phyloP scores from a whole-genome alignment of 2,329 filamentous ascomycete genomes.

The Domatiomyces catenatus region DNA sequence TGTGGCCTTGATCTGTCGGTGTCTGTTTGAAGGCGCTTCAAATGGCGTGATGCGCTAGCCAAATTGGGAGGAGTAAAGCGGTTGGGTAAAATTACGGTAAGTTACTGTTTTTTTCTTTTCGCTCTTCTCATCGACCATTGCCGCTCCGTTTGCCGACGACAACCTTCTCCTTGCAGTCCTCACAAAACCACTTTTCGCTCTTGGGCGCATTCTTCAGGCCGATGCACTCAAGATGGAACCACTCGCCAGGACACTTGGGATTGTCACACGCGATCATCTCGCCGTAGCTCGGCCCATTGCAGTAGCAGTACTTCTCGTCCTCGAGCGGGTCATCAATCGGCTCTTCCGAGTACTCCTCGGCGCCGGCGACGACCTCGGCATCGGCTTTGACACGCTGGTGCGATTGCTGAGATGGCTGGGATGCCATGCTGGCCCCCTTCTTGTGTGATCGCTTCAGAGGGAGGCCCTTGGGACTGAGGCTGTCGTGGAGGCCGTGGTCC shows the following conservation, averaged over 20 bases:
- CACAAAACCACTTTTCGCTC: conserved; percentile 70
- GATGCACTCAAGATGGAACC: conserved; percentile 74
- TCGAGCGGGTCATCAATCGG: background rate
- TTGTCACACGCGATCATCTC: conserved; percentile 75
- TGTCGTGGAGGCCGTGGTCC: conserved; percentile 17
- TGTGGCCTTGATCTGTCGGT: too few relatives aligned
- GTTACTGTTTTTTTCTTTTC: background rate
- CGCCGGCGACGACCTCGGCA: conserved; percentile 20
- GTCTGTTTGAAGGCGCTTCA: too few relatives aligned
- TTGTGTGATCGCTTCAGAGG: conserved; percentile 24
- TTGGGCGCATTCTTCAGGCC: conserved; percentile 65
- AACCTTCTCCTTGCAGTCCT: conserved; percentile 57
- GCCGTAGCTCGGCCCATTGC: conserved; percentile 64
- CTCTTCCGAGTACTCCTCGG: background rate
- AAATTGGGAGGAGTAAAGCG: too few relatives aligned
- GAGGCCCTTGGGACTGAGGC: conserved; percentile 16
- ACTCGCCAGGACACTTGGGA: conserved; percentile 56
- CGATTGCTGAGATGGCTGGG: conserved; percentile 4
- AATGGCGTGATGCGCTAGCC: too few relatives aligned
- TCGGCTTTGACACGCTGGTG: conserved; percentile 4
- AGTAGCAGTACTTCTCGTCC: conserved; percentile 59
- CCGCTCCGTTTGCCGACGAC: conserved; percentile 19
- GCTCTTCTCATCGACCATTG: background rate
- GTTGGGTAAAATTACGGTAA: too few relatives aligned
- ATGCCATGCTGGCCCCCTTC: conserved; percentile 20